These are phyloP conservation scores for Penicillium oxalicum DNA, from an alignment of 2,329 filamentous ascomycete genomes.

Conservation along the genomic window DNA sequence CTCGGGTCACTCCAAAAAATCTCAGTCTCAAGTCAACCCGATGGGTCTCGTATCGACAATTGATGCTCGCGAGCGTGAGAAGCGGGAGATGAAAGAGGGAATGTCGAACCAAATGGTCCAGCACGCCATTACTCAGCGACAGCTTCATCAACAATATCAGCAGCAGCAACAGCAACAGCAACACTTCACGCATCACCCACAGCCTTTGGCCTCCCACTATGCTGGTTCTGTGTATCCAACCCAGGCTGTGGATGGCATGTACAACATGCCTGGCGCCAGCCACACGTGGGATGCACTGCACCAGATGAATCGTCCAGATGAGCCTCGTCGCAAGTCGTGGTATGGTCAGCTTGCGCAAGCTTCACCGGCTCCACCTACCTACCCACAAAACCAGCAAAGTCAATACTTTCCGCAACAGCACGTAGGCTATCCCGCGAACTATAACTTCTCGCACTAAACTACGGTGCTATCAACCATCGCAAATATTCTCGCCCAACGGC, in stretches of 20 bases:
- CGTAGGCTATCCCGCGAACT: conserved; percentile 18
- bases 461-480: too few relatives aligned
- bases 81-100: conserved; percentile 62
- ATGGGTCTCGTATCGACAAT: conserved; percentile 71
- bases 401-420: conserved; percentile 25
- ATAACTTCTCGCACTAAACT: conserved; percentile 20
- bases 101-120: conserved; percentile 65
- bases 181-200: conserved; percentile 39
- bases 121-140: conserved; percentile 63
- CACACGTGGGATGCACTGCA: conserved; percentile 35
- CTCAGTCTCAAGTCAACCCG: conserved; percentile 45
- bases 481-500: too few relatives aligned
- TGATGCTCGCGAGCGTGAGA: conserved; percentile 72
- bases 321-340: conserved; percentile 31
- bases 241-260: conserved; percentile 25
- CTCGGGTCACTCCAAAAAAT: conserved; percentile 48
- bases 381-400: conserved; percentile 27
- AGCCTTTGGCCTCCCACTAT: conserved; percentile 17
- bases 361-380: conserved; percentile 18
- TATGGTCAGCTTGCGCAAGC: conserved; percentile 27
- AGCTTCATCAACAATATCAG: conserved; percentile 49
- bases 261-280: conserved; percentile 32
- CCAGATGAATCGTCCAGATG: conserved; percentile 25
- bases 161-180: conserved; percentile 51
- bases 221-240: conserved; percentile 14